Percentiles rank a stretch among this genome's conserved stretches.
Conservation (phyloP, 1,139 yeast genomes). For the Saccharomycopsis crataegensis region DNA sequence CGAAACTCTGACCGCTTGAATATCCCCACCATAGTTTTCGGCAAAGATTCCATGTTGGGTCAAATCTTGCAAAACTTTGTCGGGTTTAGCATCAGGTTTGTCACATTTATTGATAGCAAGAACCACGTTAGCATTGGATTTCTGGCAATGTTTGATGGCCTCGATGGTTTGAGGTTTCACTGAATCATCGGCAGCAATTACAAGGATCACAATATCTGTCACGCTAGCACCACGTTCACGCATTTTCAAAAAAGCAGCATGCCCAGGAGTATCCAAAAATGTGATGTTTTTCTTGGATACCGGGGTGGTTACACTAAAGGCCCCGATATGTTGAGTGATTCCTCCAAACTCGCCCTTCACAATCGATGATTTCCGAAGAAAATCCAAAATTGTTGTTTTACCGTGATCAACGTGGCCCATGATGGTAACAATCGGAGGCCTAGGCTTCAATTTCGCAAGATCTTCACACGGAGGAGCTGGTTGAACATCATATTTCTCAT, state of each 20-base stretch:
- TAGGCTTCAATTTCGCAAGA: slow-evolving; percentile 41
- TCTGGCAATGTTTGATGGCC: slow-evolving; percentile 88
- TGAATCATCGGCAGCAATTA: slow-evolving; percentile 97
- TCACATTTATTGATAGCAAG: slow-evolving; percentile 94
- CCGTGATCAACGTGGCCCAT: slow-evolving; percentile 99
- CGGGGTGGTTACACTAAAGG: slow-evolving; percentile 80
- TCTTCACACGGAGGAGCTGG: slow-evolving; percentile 30
- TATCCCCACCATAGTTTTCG: slow-evolving; percentile 94
- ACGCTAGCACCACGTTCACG: slow-evolving; percentile 93
- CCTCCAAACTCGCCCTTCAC: slow-evolving; percentile 92
- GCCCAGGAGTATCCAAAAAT: slow-evolving; percentile 96
- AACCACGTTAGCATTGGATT: slow-evolving; percentile 67
- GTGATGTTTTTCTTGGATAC: slow-evolving; percentile 70
- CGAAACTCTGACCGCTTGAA: slow-evolving; percentile 81
- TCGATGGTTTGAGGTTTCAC: slow-evolving; percentile 97
- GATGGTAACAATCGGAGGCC: slow-evolving; percentile 94
- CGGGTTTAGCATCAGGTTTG: slow-evolving; percentile 64
- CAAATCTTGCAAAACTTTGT: slow-evolving; percentile 69
- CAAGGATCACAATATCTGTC: slow-evolving; percentile 86
- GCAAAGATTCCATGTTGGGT: slow-evolving; percentile 74
- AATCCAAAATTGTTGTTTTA: slow-evolving; percentile 87
- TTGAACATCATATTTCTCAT: slow-evolving; percentile 37
- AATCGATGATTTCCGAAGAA: slow-evolving; percentile 72
- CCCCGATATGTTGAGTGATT: slow-evolving; percentile 97
- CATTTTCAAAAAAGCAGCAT: slow-evolving; percentile 94